Conservation (phyloP, 140 eudicot genomes). For the Stevia rebaudiana region DNA sequence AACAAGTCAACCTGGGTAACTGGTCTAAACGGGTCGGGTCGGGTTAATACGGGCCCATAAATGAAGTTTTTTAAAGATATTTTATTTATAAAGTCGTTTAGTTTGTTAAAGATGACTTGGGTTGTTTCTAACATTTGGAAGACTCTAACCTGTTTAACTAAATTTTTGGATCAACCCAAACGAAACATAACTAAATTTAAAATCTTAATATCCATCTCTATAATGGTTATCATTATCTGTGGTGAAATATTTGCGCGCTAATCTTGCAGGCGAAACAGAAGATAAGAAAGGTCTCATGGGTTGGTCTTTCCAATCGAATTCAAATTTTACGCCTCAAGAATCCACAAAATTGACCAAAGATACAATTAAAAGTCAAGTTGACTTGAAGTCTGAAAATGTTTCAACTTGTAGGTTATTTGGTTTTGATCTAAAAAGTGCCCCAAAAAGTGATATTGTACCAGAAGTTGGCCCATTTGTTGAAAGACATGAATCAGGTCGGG, state of each 20-base stretch:
- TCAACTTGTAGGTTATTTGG: conserved; percentile 73
- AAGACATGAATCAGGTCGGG: conserved; percentile 29
- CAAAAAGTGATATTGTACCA: conserved; percentile 14
- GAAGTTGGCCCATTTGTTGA: conserved; percentile 29
- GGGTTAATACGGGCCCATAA: not conserved
- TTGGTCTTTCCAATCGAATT: conserved; percentile 41
- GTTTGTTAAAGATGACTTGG: not conserved
- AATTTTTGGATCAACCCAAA: not conserved
- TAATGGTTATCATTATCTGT: not conserved
- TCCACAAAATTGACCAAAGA: conserved; percentile 22
- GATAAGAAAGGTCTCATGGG: conserved; percentile 42
- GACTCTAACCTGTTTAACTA: not conserved
- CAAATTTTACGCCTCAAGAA: conserved; percentile 34
- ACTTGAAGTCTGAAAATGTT: conserved; percentile 40
- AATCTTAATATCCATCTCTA: not conserved
- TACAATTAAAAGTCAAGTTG: conserved; percentile 8
- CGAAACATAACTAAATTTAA: not conserved
- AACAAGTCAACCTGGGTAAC: not conserved
- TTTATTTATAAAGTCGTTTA: not conserved
- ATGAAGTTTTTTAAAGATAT: not conserved
- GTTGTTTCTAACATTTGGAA: not conserved
- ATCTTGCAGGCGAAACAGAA: conserved; percentile 42
- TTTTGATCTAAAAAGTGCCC: conserved; percentile 51
- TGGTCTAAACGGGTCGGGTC: not conserved
- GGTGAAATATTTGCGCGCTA: conserved; percentile 25